Evolutionary conservation across 1,284 basidiomycete genomes (phyloP).

Genomic region (Pyrrhoderma lamaoense): DNA sequence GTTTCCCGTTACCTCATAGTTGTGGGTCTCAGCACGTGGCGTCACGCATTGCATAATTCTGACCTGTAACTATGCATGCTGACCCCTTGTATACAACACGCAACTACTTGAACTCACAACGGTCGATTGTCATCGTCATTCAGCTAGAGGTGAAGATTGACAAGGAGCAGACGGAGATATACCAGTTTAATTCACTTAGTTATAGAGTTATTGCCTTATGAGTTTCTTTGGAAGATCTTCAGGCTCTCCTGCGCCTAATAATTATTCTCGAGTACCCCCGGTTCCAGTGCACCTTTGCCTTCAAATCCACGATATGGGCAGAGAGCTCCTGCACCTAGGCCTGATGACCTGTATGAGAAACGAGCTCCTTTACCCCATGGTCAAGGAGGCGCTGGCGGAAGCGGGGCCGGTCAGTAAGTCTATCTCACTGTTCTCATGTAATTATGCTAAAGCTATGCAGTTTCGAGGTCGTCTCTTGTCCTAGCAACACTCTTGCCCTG

Average conservation of each 20-base stretch:
- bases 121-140: no score
- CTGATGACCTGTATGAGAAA: slow-evolving; percentile 55
- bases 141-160: no score
- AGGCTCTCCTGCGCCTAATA: slow-evolving; percentile 29
- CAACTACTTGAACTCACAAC: not conserved
- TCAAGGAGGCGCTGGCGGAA: slow-evolving; percentile 29
- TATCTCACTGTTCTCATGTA: not conserved
- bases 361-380: slow-evolving; percentile 31
- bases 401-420: slow-evolving; percentile 10
- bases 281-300: slow-evolving; percentile 12
- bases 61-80: not conserved
- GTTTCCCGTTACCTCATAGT: no score
- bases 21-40: no score
- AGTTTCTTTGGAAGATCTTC: slow-evolving; percentile 44
- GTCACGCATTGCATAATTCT: no score
- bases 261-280: slow-evolving; percentile 42
- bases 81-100: not conserved
- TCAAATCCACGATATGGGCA: slow-evolving; percentile 9
- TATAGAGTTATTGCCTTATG: slow-evolving; percentile 25
- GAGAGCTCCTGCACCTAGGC: slow-evolving; percentile 33
- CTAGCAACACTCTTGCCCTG: slow-evolving; percentile 63
- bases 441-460: slow-evolving; percentile 28
- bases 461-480: slow-evolving; percentile 49
- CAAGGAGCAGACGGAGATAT: slow-evolving; percentile 4
- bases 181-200: slow-evolving; percentile 11